Conservation (phyloP, 495 filamentous ascomycete genomes). For the Hyaloscypha variabilis region DNA sequence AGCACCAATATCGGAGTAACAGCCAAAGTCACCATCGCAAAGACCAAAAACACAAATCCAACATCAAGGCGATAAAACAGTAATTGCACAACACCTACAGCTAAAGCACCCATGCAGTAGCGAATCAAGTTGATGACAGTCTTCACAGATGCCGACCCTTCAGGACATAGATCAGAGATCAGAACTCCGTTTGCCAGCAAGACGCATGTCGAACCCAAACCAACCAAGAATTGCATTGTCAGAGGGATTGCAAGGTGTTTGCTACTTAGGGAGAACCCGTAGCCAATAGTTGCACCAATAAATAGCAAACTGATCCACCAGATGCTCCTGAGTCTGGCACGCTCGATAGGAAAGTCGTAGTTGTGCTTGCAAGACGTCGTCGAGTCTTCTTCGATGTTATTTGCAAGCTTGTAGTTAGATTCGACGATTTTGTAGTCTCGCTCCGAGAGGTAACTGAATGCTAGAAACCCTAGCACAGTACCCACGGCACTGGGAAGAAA, state of each 20-base stretch:
- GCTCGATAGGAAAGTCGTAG: slow-evolving; percentile 19
- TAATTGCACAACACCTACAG: slow-evolving; percentile 59
- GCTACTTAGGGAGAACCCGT: slow-evolving; percentile 25
- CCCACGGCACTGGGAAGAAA: not conserved
- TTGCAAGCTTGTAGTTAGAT: not conserved
- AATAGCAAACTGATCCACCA: slow-evolving; percentile 46
- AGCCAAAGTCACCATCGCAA: slow-evolving; percentile 36
- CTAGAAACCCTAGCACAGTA: not conserved
- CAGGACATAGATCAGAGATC: slow-evolving; percentile 44
- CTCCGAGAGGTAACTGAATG: not conserved
- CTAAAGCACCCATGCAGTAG: slow-evolving; percentile 62
- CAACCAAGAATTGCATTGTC: slow-evolving; percentile 24
- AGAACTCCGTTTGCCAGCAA: slow-evolving; percentile 26
- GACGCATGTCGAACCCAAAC: slow-evolving; percentile 35
- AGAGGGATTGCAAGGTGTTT: slow-evolving; percentile 2
- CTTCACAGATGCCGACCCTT: slow-evolving; percentile 77
- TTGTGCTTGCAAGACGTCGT: not conserved
- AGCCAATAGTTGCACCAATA: slow-evolving; percentile 37
- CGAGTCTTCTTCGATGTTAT: not conserved
- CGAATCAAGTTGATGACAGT: slow-evolving; percentile 70
- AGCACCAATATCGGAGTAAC: not conserved
- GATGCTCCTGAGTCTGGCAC: slow-evolving; percentile 34
- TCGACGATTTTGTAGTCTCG: not conserved
- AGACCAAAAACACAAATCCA: slow-evolving; percentile 67
- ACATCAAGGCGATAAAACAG: slow-evolving; percentile 58